Conservation (phyloP, 2,329 filamentous ascomycete genomes). For the Penicillium aurantiogriseum region DNA sequence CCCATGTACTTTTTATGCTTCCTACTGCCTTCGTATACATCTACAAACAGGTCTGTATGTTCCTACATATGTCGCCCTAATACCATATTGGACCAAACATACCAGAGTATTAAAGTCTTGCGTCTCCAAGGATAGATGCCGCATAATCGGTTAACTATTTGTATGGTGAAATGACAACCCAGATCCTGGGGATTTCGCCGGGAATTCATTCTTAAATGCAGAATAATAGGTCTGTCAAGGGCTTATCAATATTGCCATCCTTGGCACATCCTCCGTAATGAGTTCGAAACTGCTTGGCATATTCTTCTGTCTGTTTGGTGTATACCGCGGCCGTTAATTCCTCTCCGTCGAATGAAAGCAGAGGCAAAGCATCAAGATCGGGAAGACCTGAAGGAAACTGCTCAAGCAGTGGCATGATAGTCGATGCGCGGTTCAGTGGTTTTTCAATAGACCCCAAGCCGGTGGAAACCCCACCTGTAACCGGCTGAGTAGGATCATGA, state of each 20-base stretch:
- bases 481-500: conserved; percentile 18
- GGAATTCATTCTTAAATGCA: conserved; percentile 49
- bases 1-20: background rate
- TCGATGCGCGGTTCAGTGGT: conserved; percentile 39
- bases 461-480: conserved; percentile 15
- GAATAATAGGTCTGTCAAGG: conserved; percentile 67
- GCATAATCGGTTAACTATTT: background rate
- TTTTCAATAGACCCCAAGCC: conserved; percentile 24
- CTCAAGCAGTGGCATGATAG: conserved; percentile 48
- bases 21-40: background rate
- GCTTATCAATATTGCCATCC: conserved; percentile 33
- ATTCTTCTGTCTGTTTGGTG: conserved; percentile 50
- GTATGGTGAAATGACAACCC: background rate
- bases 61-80: background rate
- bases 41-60: background rate
- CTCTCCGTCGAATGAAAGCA: conserved; percentile 65
- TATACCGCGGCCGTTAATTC: conserved; percentile 33
- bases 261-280: conserved; percentile 66
- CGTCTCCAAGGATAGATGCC: too few relatives aligned
- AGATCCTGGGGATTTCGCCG: background rate
- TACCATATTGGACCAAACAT: background rate
- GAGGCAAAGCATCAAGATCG: conserved; percentile 52
- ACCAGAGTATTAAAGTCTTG: background rate
- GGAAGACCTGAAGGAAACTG: conserved; percentile 51
- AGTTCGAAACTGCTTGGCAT: conserved; percentile 58